Evolutionary conservation across 1,284 basidiomycete species (phyloP), one percentile per base, ranked within the genome.

Genomic region (Marasmius oreades): DNA sequence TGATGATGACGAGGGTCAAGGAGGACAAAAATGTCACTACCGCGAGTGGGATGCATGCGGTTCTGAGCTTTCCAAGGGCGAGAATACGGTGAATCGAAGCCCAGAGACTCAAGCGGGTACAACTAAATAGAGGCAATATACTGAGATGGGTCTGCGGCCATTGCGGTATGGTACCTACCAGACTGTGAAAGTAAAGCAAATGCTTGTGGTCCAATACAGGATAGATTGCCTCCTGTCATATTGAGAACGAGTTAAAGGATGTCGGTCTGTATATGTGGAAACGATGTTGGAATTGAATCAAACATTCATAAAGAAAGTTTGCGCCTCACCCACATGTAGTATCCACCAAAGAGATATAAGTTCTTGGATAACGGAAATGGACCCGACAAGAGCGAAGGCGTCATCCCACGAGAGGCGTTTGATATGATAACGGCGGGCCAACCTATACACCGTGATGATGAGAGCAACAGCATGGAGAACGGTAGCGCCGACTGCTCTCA

Each of bases 371-470:
- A 59, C 59, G 46, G 48, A 45, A 3, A 62, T 10, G 16, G 63
- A 39, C 11, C 61, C 59, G 11, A 61, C n/a, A n/a, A 65, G 55
- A 10, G 64, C 64, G 60, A 61, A 64, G n/a, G 55, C 58, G 53
- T 65, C 64, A 45, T 65, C 64, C 61, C 61, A 65, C 57, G 63
- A 64, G 6, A 65, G 51, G 1, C 59, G 59, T 7, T 42, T 34
- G 16, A 55, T 57, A n/a, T 45, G 36, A 28, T 54, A 31, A 12
- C 61, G 55, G 46, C 62, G 53, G 42, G 51, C 44, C 18, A 59
- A 44, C 23, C 62, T 45, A 42, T 61, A 58, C n/a, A 55, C 12
- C 8, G 61, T 63, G 3, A 55, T 52, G 23, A 52, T 31, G 42
- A 63, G 48, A 7, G 62, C 62, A 18, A 58, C 11, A 14, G 5